Conservation (phyloP, 2,329 filamentous ascomycete species). For the Fusarium stilboides region DNA sequence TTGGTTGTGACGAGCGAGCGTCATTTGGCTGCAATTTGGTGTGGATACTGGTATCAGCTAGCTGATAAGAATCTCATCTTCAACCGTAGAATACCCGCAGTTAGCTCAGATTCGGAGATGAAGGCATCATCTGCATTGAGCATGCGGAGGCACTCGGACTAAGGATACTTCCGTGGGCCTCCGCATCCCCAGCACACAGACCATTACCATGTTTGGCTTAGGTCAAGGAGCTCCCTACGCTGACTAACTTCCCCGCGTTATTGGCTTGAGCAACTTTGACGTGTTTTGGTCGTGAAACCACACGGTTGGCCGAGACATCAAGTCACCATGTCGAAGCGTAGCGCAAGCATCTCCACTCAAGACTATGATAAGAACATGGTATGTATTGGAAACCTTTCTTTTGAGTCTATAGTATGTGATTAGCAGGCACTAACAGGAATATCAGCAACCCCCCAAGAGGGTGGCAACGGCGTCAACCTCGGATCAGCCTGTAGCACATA, state of each 20-base stretch:
- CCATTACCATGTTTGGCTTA: constrained; percentile 1
- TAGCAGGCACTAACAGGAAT: not conserved
- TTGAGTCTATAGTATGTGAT: rapidly evolving
- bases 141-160: constrained; percentile 13
- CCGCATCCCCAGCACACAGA: constrained; percentile 16
- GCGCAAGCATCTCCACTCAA: not conserved
- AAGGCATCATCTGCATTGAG: not conserved
- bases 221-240: not conserved
- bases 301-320: not conserved
- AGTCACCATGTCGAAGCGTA: constrained; percentile 23
- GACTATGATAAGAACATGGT: constrained; percentile 17
- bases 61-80: not conserved
- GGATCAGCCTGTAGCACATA: constrained; percentile 58
- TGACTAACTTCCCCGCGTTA: constrained; percentile 31
- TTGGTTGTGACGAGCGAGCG: no score
- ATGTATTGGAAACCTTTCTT: not conserved
- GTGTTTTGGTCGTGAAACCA: constrained; percentile 1
- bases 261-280: constrained; percentile 3
- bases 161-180: constrained; percentile 5
- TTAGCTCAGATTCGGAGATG: not conserved
- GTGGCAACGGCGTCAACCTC: constrained; percentile 62
- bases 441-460: constrained; percentile 22
- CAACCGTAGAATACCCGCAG: not conserved
- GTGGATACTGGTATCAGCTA: no score
- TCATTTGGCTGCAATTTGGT: no score